Evolutionary conservation across 148 eudicot genomes (phyloP).

Genomic region (Rhododendron ovatum): DNA sequence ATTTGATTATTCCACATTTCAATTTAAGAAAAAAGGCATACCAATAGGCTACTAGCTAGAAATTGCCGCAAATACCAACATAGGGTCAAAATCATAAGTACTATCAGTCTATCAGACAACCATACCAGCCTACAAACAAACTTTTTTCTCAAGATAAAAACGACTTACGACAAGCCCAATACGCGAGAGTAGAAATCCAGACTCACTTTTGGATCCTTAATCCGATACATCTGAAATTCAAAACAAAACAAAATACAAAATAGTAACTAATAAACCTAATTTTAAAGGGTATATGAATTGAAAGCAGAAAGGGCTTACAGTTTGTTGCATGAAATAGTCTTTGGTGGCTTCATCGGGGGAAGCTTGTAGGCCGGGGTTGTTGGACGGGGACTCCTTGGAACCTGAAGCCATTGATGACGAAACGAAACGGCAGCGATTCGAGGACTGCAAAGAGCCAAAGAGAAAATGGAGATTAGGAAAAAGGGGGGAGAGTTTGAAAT

Average conservation of each 20-base stretch:
- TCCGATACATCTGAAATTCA: slow-evolving; percentile 71
- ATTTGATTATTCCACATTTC: neutral
- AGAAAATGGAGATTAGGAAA: neutral
- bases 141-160: neutral
- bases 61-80: neutral
- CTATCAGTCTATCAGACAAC: neutral
- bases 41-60: neutral
- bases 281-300: neutral
- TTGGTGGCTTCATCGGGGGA: slow-evolving; percentile 71
- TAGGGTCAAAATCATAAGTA: neutral
- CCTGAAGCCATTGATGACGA: slow-evolving; percentile 52
- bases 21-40: neutral
- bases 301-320: slow-evolving; percentile 33
- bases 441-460: slow-evolving; percentile 27
- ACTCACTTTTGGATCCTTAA: slow-evolving; percentile 92
- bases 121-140: neutral
- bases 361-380: slow-evolving; percentile 74
- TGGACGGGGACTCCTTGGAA: slow-evolving; percentile 54
- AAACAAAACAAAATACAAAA: neutral
- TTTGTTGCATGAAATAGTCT: slow-evolving; percentile 81
- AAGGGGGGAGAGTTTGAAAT: neutral
- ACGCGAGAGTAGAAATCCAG: slow-evolving; percentile 85
- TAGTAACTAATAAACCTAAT: neutral
- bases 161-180: slow-evolving; percentile 97
- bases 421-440: slow-evolving; percentile 18